Evolutionary conservation across 306 rosid genomes (phyloP).

Genomic region (Sesbania bispinosa): DNA sequence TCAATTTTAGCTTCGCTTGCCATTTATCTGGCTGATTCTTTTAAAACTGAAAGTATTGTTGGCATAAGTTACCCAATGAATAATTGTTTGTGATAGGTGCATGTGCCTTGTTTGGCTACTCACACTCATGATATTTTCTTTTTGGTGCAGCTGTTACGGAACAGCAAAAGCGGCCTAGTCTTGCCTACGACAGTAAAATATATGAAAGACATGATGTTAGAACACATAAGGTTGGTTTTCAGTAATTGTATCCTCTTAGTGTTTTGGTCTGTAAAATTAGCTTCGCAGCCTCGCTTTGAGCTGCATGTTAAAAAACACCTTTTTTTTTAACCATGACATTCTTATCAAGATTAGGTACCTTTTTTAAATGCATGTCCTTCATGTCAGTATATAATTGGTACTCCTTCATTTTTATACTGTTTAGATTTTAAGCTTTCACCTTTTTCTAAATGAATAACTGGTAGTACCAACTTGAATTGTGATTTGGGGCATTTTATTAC

Average conservation of each 20-base stretch:
- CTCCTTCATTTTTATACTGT: background rate
- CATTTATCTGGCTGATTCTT: background rate
- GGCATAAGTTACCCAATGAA: background rate
- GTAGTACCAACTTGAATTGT: conserved; percentile 13
- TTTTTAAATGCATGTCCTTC: background rate
- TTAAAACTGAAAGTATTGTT: background rate
- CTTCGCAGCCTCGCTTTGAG: conserved; percentile 13
- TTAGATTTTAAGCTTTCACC: background rate
- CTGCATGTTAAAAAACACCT: background rate
- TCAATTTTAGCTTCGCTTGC: background rate
- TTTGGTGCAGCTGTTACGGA: conserved; percentile 52
- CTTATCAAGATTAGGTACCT: conserved; percentile 16
- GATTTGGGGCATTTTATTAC: background rate
- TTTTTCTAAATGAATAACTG: background rate
- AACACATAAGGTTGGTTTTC: conserved; percentile 63
- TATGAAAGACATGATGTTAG: conserved; percentile 62
- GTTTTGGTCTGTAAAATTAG: conserved; percentile 18
- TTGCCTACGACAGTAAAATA: conserved; percentile 52
- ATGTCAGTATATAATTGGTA: background rate
- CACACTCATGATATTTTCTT: conserved; percentile 22
- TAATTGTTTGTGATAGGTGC: conserved; percentile 16
- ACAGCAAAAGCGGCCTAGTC: conserved; percentile 60
- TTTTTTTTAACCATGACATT: background rate
- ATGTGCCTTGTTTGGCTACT: conserved; percentile 26
- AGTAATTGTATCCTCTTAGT: too few relatives aligned